Evolutionary conservation across 1,284 basidiomycete genomes (phyloP), one percentile per base, ranked within the genome.

Genomic region (Somion occarium): DNA sequence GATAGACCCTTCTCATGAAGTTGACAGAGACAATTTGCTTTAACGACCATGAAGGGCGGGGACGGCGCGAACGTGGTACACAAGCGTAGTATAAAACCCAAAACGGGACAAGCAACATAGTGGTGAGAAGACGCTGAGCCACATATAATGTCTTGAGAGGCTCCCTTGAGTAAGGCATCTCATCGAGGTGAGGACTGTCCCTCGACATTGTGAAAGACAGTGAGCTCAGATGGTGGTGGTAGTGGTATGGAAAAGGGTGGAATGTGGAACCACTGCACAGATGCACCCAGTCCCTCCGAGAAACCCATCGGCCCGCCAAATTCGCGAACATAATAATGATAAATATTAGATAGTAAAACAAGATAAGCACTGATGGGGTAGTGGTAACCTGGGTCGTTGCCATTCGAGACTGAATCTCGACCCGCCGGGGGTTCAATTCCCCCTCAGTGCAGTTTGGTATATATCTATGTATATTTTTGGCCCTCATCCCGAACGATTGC

Each of bases 381-480:
- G 39, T 41, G 39, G 39, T 41, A 41, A 41, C 39, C 39, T 41
- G 39, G 39, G 39, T 41, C 39, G 39, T 41, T 41, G 39, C 39
- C 39, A 41, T 41, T 9, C 39, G 7, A n/a, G n/a, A n/a, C n/a
- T n/a, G n/a, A n/a, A 41, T 15, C 37, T 48, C 47, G 47, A 48
- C 79, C 79, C 79, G 79, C 80, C 78, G 79, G 78, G 79, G 74
- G 80, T 82, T 83, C 79, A 76, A 83, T 82, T 82, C 80, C 78
- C 80, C 57, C 79, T 82, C 80, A 79, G 80, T 82, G 80, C 79
- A 82, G 30, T 34, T 34, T 34, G 30, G 7, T 34, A 34, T 34
- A n/a, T n/a, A n/a, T n/a, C n/a, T n/a, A n/a, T n/a, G n/a, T n/a
- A n/a, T n/a, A n/a, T n/a, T n/a, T n/a, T n/a, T n/a, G n/a, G n/a